Evolutionary conservation across 768 basidiomycete genomes (phyloP), one percentile per base, ranked within the genome.

Genomic region (Austroboletus eburneus): DNA sequence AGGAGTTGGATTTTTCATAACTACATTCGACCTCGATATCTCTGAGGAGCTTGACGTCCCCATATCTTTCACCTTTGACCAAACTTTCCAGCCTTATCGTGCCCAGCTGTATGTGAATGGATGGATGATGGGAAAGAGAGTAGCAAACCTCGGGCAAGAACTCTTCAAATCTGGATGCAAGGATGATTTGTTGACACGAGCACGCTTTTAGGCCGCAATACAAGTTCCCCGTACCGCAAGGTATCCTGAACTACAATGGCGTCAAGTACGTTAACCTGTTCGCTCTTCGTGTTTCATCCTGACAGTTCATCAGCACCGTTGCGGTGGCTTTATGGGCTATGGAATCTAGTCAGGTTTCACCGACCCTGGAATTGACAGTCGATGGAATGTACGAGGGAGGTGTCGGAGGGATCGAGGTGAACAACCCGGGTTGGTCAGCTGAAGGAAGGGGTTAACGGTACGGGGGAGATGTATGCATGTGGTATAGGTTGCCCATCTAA

Each of bases 121-220:
- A 12, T 92, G 90, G 90, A 84, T 85, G 79, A 87, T 87, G 79
- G 90, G 89, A 9, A 91, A 90, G 67, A 64, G 81, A 17, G 74
- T 85, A n/a, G 80, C 68, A 13, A 83, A 86, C 56, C 74, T 86
- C 2, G 84, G 85, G 86, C 80, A 50, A 48, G 75, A 61, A 13
- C 27, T 29, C 12, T 23, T 46, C 34, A 3, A 9, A 42, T 25
- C 22, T 37, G 22, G 32, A 40, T 3, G 5, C 20, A 27, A 13
- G n/a, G 27, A 36, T n/a, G 18, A 25, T 29, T 8, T 22, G 47
- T 29, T 55, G 35, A 54, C 46, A 29, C 42, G 24, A 45, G 22
- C 43, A 16, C 21, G 18, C 27, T 25, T 21, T 3, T 35, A 87
- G 85, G 14, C 88, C 89, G 17, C 88, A 91, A 62, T 68, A 75